These are phyloP conservation scores for Hypoxylon sp. DNA, from an alignment of 2,329 filamentous ascomycete species.

Conservation along the genomic window DNA sequence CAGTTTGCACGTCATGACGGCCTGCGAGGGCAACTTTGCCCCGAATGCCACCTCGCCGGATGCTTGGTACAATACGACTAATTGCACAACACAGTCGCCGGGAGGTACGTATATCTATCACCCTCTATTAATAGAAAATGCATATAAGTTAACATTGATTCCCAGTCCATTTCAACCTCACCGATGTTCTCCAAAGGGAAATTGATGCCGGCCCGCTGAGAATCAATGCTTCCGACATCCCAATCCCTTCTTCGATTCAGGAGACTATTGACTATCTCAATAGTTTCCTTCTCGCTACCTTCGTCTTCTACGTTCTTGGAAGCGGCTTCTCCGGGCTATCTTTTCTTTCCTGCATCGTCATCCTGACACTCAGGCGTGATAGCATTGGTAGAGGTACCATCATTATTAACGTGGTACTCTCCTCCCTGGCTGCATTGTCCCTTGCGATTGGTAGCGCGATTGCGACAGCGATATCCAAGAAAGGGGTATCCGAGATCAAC, in stretches of 20 bases:
- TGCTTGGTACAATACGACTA: conserved; percentile 61
- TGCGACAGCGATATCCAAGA: conserved; percentile 60
- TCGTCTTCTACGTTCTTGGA: conserved; percentile 65
- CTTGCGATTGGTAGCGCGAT: conserved; percentile 62
- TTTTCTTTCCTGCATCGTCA: conserved; percentile 59
- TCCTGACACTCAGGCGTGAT: conserved; percentile 49
- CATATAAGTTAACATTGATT: conserved; percentile 16
- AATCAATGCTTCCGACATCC: conserved; percentile 63
- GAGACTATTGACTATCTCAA: conserved; percentile 67
- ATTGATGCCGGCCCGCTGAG: conserved; percentile 62
- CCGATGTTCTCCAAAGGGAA: conserved; percentile 62
- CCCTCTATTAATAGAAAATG: background rate
- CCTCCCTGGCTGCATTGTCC: conserved; percentile 56
- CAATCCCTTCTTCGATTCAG: conserved; percentile 62
- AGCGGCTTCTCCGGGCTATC: conserved; percentile 61
- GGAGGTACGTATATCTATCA: conserved; percentile 55
- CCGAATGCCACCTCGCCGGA: conserved; percentile 60
- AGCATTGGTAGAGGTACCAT: conserved; percentile 43
- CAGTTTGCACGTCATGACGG: conserved; percentile 65
- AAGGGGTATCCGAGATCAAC: conserved; percentile 61
- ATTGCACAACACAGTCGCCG: conserved; percentile 61
- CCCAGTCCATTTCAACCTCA: conserved; percentile 62
- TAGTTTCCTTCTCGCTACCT: conserved; percentile 63
- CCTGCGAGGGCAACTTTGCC: conserved; percentile 63
- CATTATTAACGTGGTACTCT: conserved; percentile 58